phyloP scores from a whole-genome alignment of 2,329 filamentous ascomycete species.

The Botrytis fabae region DNA sequence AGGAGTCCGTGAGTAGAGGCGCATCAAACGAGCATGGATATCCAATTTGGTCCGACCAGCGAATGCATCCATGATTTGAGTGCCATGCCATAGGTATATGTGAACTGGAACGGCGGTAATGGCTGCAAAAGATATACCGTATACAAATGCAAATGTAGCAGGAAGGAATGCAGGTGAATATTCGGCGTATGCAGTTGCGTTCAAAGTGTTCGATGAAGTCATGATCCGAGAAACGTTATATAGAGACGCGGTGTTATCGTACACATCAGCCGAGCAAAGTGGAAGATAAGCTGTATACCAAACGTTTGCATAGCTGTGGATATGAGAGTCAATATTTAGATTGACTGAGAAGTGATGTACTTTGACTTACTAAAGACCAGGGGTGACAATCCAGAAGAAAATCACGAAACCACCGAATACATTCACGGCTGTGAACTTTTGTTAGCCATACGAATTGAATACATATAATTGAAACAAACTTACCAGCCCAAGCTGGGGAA shows the following conservation, averaged over 20 bases:
- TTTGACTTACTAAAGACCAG: slow-evolving; percentile 52
- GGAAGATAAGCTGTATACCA: slow-evolving; percentile 67
- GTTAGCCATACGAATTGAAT: not conserved
- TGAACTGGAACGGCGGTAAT: slow-evolving; percentile 69
- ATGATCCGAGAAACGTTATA: slow-evolving; percentile 68
- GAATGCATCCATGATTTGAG: slow-evolving; percentile 56
- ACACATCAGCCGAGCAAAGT: slow-evolving; percentile 68
- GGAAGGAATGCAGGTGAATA: slow-evolving; percentile 73
- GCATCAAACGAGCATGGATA: slow-evolving; percentile 56
- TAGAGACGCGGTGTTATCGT: slow-evolving; percentile 67
- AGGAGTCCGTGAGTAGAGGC: slow-evolving; percentile 54
- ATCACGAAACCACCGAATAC: slow-evolving; percentile 65
- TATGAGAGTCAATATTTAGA: not conserved
- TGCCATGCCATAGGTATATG: slow-evolving; percentile 65
- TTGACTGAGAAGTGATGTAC: no score
- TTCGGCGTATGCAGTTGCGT: slow-evolving; percentile 63
- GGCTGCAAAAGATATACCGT: slow-evolving; percentile 71
- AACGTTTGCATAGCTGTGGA: slow-evolving; percentile 53
- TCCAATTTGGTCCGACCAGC: slow-evolving; percentile 46
- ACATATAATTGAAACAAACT: not conserved
- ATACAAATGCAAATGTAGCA: slow-evolving; percentile 68
- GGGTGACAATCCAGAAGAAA: slow-evolving; percentile 62
- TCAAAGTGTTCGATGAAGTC: slow-evolving; percentile 60
- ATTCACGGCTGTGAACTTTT: slow-evolving; percentile 59
- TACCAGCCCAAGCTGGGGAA: slow-evolving; percentile 59